Evolutionary conservation across 257 asterid genomes (phyloP).

Genomic region (Nicotiana otophora): DNA sequence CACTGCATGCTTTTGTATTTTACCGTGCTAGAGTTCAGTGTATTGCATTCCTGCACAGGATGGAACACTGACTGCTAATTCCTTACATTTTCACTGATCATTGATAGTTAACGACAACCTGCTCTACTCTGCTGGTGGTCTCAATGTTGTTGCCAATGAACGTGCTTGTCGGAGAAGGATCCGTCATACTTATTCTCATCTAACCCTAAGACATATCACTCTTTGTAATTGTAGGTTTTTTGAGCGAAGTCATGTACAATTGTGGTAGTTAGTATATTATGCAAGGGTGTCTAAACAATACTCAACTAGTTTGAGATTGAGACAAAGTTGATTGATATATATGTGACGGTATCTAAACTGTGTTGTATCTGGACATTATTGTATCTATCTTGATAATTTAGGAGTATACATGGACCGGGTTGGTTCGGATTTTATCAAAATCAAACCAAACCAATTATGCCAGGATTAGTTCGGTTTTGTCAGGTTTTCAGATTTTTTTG

Average conservation of each 20-base stretch:
- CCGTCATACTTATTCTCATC: slow-evolving; percentile 3
- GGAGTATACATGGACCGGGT: no score
- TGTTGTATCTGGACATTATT: not conserved
- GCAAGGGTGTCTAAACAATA: not conserved
- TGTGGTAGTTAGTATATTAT: not conserved
- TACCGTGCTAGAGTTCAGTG: not conserved
- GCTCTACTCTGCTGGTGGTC: not conserved
- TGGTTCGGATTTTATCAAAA: no score
- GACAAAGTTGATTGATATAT: not conserved
- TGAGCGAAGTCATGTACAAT: slow-evolving; percentile 2
- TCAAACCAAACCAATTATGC: no score
- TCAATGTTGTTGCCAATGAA: slow-evolving; percentile 2
- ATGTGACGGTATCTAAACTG: not conserved
- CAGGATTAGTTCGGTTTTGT: no score
- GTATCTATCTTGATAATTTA: not conserved
- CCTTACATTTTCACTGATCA: not conserved
- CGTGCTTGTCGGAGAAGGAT: slow-evolving; percentile 15
- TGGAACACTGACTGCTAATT: slow-evolving; percentile 15
- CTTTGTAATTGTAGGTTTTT: slow-evolving; percentile 11
- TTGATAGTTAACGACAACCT: not conserved
- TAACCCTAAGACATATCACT: not conserved
- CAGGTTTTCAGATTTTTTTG: no score
- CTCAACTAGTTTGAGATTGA: not conserved
- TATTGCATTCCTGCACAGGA: slow-evolving; percentile 4
- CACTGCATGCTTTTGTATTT: not conserved